These are phyloP conservation scores for Komagataella mondaviorum DNA, from an alignment of 805 yeast genomes.

Conservation along the genomic window DNA sequence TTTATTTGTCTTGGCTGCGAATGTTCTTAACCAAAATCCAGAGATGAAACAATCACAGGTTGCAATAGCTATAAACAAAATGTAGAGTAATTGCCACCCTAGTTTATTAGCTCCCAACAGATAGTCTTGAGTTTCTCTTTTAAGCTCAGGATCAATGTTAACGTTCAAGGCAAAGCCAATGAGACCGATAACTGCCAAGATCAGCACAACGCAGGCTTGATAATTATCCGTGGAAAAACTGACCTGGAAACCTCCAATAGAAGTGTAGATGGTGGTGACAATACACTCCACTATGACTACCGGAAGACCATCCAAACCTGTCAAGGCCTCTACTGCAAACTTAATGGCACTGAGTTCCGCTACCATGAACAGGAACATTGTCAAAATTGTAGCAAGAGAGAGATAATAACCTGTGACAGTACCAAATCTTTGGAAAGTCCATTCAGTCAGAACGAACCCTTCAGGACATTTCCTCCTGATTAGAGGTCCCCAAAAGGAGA, in stretches of 20 bases:
- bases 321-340: constrained; percentile 61
- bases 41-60: constrained; percentile 85
- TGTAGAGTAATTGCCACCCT: constrained; percentile 86
- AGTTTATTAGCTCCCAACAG: constrained; percentile 52
- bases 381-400: constrained; percentile 70
- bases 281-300: constrained; percentile 76
- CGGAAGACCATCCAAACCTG: constrained; percentile 69
- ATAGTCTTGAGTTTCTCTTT: constrained; percentile 51
- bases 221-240: constrained; percentile 79
- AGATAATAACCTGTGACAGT: constrained; percentile 56
- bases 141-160: constrained; percentile 41
- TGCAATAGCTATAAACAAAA: constrained; percentile 72
- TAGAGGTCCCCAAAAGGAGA: constrained; percentile 72
- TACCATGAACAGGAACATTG: constrained; percentile 77
- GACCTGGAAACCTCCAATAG: constrained; percentile 80
- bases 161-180: constrained; percentile 70
- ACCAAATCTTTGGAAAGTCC: constrained; percentile 85
- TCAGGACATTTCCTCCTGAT: constrained; percentile 72
- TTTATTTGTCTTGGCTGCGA: constrained; percentile 68
- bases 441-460: constrained; percentile 85
- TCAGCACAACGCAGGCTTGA: constrained; percentile 64
- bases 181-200: constrained; percentile 55
- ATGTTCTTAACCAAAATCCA: constrained; percentile 91
- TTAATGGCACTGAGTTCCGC: constrained; percentile 77
- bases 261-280: constrained; percentile 78